These are phyloP conservation scores for Dactylonectria macrodidyma DNA, from an alignment of 2,329 filamentous ascomycete species.

Conservation along the genomic window DNA sequence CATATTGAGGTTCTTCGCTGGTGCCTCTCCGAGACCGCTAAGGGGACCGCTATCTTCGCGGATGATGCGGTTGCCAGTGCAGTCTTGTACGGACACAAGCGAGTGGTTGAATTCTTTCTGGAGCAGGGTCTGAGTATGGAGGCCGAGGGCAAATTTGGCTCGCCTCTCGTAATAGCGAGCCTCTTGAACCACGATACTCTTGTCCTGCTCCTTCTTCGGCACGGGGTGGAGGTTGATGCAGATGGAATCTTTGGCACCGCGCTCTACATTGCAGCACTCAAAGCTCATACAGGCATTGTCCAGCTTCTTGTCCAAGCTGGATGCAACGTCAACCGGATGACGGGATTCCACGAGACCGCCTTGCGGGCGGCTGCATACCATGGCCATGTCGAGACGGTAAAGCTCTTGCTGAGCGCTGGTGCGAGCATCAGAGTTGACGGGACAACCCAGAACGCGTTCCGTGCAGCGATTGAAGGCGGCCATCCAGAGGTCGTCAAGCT, in stretches of 20 bases:
- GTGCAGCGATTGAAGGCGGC: constrained; percentile 26
- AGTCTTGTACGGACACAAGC: not conserved
- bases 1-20: not conserved
- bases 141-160: constrained; percentile 24
- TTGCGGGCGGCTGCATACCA: constrained; percentile 29
- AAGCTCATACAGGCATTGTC: constrained; percentile 11
- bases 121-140: constrained; percentile 22
- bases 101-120: constrained; percentile 12
- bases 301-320: constrained; percentile 8
- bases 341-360: not conserved
- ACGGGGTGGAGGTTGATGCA: constrained; percentile 1
- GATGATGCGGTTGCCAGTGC: constrained; percentile 23
- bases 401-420: constrained; percentile 11
- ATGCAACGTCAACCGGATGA: constrained; percentile 14
- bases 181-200: constrained; percentile 17
- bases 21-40: not conserved
- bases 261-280: constrained; percentile 16
- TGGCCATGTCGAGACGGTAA: constrained; percentile 4
- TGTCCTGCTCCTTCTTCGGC: constrained; percentile 16
- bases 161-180: constrained; percentile 21
- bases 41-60: not conserved
- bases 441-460: too few species aligned
- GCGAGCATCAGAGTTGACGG: not conserved
- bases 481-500: constrained; percentile 23
- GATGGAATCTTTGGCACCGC: constrained; percentile 13